Conservation (phyloP, 2,329 filamentous ascomycete genomes). For the Xylaria arbuscula region DNA sequence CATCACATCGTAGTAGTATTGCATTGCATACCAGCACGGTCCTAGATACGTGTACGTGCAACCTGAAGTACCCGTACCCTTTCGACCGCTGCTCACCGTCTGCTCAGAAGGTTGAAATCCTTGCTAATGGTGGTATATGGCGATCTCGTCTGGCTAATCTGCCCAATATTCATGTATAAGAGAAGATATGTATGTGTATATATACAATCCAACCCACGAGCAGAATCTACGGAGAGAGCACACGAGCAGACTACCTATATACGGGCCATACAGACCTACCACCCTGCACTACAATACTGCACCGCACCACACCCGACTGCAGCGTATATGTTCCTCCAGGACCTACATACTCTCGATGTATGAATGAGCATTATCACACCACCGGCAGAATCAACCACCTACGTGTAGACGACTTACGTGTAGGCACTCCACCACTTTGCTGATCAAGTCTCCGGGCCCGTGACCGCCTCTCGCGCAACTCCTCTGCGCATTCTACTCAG, state of each 20-base stretch:
- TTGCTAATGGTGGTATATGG: conserved; percentile 28
- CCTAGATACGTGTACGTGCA: conserved; percentile 36
- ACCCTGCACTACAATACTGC: not conserved
- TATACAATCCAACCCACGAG: conserved; percentile 6
- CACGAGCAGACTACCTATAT: not conserved
- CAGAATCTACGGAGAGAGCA: not conserved
- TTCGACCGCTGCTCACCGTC: conserved; percentile 30
- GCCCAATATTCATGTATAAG: conserved; percentile 6
- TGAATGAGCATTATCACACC: conserved; percentile 26
- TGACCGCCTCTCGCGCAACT: conserved; percentile 31
- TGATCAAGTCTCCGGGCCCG: conserved; percentile 33
- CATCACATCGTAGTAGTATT: conserved; percentile 27
- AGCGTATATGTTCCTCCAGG: conserved; percentile 17
- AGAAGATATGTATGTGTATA: not conserved
- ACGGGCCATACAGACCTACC: not conserved
- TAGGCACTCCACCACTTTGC: conserved; percentile 27
- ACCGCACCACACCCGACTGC: not conserved
- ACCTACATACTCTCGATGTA: not conserved
- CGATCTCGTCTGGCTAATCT: conserved; percentile 22
- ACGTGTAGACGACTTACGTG: no score
- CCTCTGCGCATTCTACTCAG: not conserved
- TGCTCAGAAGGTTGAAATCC: conserved; percentile 15
- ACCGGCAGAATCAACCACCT: conserved; percentile 28
- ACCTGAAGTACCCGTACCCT: conserved; percentile 30
- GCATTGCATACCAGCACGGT: conserved; percentile 32